These are phyloP conservation scores for Blastomyces gilchristii DNA, from an alignment of 2,329 filamentous ascomycete genomes.

Conservation along the genomic window DNA sequence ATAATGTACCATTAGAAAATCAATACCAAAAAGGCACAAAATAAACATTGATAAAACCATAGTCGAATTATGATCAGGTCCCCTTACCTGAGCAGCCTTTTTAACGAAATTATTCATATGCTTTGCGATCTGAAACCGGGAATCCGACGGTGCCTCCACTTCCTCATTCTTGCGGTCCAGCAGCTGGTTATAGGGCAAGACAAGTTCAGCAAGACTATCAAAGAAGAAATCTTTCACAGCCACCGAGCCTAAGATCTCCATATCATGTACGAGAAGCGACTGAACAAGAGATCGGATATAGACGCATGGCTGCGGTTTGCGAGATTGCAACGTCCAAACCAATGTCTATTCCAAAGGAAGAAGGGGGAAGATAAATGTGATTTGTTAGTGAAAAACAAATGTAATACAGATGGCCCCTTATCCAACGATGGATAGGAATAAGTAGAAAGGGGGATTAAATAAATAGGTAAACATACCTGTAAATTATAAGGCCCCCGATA, in stretches of 20 bases:
- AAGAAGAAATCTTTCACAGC: slow-evolving; percentile 67
- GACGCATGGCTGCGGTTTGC: slow-evolving; percentile 70
- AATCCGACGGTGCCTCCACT: slow-evolving; percentile 62
- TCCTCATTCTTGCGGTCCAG: slow-evolving; percentile 66
- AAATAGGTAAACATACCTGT: slow-evolving; percentile 42
- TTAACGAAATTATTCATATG: slow-evolving; percentile 61
- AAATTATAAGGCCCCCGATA: slow-evolving; percentile 60
- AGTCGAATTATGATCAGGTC: background rate
- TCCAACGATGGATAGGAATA: background rate
- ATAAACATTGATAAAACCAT: background rate
- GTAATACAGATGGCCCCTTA: background rate
- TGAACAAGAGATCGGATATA: slow-evolving; percentile 75
- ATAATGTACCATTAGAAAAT: slow-evolving; percentile 23
- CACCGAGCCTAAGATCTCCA: slow-evolving; percentile 56
- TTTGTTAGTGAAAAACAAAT: background rate
- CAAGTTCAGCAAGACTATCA: slow-evolving; percentile 67
- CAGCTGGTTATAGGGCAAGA: slow-evolving; percentile 60
- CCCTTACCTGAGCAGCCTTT: slow-evolving; percentile 39
- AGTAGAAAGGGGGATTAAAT: slow-evolving; percentile 11
- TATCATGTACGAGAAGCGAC: slow-evolving; percentile 62
- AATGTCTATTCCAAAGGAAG: slow-evolving; percentile 6
- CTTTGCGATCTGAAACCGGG: slow-evolving; percentile 60
- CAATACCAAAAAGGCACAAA: background rate
- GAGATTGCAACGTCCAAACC: slow-evolving; percentile 34
- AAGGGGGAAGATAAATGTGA: background rate